A percentile compares a stretch with the other conserved stretches of the same genome.
phyloP scores from a whole-genome alignment of 1,284 basidiomycete species.

The Retiboletus flavoniger region DNA sequence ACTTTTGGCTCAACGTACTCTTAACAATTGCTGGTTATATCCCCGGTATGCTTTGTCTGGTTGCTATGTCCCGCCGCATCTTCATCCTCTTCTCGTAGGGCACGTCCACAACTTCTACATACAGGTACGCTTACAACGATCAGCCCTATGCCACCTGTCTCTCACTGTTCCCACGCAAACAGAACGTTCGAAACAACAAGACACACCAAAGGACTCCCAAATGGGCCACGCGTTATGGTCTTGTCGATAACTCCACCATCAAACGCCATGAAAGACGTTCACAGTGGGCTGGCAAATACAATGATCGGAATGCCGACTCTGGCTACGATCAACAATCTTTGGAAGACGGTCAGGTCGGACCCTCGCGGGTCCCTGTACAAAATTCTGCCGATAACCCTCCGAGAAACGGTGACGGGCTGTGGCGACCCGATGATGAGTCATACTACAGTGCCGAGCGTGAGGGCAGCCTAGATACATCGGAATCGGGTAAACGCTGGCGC shows the following conservation, averaged over 20 bases:
- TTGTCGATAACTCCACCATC: slow-evolving; percentile 77
- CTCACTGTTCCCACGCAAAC: slow-evolving; percentile 18
- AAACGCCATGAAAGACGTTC: slow-evolving; percentile 75
- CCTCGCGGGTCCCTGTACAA: slow-evolving; percentile 12
- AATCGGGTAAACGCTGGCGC: slow-evolving; percentile 61
- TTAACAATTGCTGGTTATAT: slow-evolving; percentile 90
- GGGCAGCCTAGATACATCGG: slow-evolving; percentile 33
- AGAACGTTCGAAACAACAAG: slow-evolving; percentile 97
- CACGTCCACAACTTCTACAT: slow-evolving; percentile 93
- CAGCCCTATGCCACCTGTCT: not conserved
- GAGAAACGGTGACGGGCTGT: slow-evolving; percentile 51
- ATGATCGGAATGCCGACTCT: slow-evolving; percentile 76
- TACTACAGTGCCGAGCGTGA: slow-evolving; percentile 58
- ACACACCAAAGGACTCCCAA: slow-evolving; percentile 88
- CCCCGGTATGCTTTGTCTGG: slow-evolving; percentile 55
- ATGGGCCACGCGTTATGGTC: slow-evolving; percentile 88
- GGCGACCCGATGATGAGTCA: slow-evolving; percentile 69
- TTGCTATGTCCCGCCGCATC: not conserved
- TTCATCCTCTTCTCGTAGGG: slow-evolving; percentile 43
- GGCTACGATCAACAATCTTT: slow-evolving; percentile 69
- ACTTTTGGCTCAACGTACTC: slow-evolving; percentile 92
- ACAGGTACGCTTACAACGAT: slow-evolving; percentile 48
- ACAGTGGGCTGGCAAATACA: slow-evolving; percentile 85
- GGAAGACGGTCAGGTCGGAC: slow-evolving; percentile 71
- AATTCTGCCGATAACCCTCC: slow-evolving; percentile 22